Evolutionary conservation across 176 grass and related monocot genomes (phyloP).

Genomic region (Avena sativa): DNA sequence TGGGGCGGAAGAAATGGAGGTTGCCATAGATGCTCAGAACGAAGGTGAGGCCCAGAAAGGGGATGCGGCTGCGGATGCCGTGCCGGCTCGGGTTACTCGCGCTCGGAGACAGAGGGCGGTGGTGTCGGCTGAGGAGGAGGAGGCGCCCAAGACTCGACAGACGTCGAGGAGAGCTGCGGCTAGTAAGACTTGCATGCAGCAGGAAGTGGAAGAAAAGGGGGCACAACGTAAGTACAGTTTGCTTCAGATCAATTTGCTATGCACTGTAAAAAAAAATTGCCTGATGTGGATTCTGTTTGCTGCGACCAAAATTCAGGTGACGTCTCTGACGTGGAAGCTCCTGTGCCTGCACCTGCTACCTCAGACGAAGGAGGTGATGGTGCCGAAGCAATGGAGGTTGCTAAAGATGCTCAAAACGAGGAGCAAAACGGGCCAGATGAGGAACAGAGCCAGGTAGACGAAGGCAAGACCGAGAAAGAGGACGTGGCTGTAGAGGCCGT

Average conservation of each 20-base stretch:
- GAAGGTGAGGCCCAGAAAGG: background rate
- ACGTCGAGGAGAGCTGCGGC: slow-evolving; percentile 2
- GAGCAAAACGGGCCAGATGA: background rate
- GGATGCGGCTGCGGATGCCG: background rate
- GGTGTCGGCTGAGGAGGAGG: background rate
- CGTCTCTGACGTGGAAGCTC: background rate
- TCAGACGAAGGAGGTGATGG: background rate
- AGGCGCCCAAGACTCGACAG: background rate
- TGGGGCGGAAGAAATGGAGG: background rate
- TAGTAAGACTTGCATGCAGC: background rate
- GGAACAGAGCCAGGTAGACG: background rate
- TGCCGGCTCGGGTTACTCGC: slow-evolving; percentile 19
- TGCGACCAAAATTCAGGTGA: background rate
- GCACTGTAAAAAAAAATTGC: background rate
- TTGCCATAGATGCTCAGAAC: background rate
- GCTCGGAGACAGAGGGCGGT: background rate
- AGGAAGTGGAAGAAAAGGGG: slow-evolving; percentile 7
- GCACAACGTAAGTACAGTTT: slow-evolving; percentile 11
- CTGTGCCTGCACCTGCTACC: background rate
- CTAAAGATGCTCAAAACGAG: background rate
- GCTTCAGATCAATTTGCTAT: background rate
- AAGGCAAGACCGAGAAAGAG: background rate
- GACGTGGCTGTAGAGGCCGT: background rate
- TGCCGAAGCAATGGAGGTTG: background rate
- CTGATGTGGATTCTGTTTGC: background rate